Conservation (phyloP, 1,284 basidiomycete species). For the Rhodotorula sp. region DNA sequence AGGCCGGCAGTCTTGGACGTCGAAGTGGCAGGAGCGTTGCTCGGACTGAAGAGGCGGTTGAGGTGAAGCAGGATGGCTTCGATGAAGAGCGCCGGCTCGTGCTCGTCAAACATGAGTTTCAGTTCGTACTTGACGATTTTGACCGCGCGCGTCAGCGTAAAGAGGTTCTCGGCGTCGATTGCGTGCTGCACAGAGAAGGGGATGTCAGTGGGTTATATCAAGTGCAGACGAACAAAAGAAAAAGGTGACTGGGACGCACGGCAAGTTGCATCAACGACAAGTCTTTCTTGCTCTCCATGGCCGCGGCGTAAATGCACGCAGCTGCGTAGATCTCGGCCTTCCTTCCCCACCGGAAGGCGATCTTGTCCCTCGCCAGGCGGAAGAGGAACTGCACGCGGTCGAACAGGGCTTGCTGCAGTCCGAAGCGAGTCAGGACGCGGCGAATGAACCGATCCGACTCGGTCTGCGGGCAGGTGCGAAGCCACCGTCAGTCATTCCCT, state of each 20-base stretch:
- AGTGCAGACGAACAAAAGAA: background rate
- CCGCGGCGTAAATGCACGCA: slow-evolving; percentile 33
- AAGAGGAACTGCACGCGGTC: slow-evolving; percentile 13
- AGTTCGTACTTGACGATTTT: slow-evolving; percentile 38
- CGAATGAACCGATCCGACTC: slow-evolving; percentile 15
- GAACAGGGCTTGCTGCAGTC: background rate
- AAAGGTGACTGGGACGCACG: slow-evolving; percentile 11
- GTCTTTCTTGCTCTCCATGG: slow-evolving; percentile 10
- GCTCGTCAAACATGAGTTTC: slow-evolving; percentile 37
- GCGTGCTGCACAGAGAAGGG: slow-evolving; percentile 50
- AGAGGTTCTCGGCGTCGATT: slow-evolving; percentile 57
- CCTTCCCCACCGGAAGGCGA: slow-evolving; percentile 31
- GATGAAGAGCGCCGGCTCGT: slow-evolving; percentile 56
- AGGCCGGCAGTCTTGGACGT: slow-evolving; percentile 40
- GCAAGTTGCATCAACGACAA: slow-evolving; percentile 23
- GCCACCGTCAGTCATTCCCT: background rate
- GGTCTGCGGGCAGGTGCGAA: background rate
- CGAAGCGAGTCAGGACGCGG: slow-evolving; percentile 20
- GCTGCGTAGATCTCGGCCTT: slow-evolving; percentile 18
- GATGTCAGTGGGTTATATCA: too few species aligned
- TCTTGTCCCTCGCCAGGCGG: slow-evolving; percentile 2
- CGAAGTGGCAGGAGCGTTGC: slow-evolving; percentile 37
- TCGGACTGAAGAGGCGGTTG: slow-evolving; percentile 48
- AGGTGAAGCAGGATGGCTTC: slow-evolving; percentile 57
- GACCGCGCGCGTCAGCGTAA: slow-evolving; percentile 56